Evolutionary conservation across 805 yeast genomes (phyloP), one percentile per base, ranked within the genome.

Genomic region (Wickerhamiella musiphila): DNA sequence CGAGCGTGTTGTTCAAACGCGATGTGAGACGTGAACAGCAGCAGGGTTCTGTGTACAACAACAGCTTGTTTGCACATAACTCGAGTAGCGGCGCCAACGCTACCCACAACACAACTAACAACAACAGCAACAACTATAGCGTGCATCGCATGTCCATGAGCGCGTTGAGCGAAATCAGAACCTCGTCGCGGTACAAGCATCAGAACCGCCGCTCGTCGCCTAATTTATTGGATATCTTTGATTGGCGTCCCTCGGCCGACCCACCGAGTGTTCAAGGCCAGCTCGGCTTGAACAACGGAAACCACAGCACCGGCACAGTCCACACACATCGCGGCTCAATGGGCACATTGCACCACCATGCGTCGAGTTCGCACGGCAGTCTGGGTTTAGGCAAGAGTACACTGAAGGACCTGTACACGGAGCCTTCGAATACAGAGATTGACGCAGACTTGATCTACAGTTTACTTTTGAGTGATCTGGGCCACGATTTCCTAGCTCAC

Each of bases 401-500:
- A 5, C 23, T 19, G 15, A 18, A 24, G 26, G 18, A 14, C 11
- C 26, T 14, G 18, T n/a, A n/a, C n/a, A n/a, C n/a, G n/a, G n/a
- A n/a, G n/a, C n/a, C 18, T 9, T n/a, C n/a, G n/a, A n/a, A n/a
- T n/a, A n/a, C n/a, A n/a, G n/a, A n/a, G n/a, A 36, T 36, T 1
- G 32, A 31, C 18, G 24, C 26, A 4, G 32, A 33, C 12, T 5
- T 15, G 9, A 4, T 36, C 6, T 13, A 28, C 13, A 36, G 54
- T 7, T 38, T 53, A 18, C 33, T 53, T 11, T 45, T 49, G 18
- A 45, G 54, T 6, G 58, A 53, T 32, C 21, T 53, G 14, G 56
- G 57, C 9, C 18, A 21, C 6, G 41, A 34, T 5, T 41, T 49
- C 20, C 41, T 51, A 41, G 29, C 17, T 6, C 34, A 40, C n/a